Evolutionary conservation across 78 protist genomes (phyloP).

Genomic region (Goniomonas avonlea): DNA sequence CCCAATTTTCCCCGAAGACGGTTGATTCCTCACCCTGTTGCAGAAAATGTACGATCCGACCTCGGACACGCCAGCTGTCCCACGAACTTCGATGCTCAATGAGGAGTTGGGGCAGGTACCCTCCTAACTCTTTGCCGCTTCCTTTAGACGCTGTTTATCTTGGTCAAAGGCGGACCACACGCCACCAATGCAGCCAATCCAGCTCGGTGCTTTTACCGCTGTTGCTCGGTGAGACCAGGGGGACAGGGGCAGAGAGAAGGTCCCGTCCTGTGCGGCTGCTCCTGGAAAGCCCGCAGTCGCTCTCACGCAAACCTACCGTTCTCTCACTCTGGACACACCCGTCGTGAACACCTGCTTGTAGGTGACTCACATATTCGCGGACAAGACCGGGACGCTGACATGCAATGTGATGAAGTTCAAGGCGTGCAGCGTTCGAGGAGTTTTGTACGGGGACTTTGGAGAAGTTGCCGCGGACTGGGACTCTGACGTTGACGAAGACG

Average conservation of each 20-base stretch:
- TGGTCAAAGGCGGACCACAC: too few species aligned
- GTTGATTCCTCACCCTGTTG: too few species aligned
- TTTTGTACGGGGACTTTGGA: too few species aligned
- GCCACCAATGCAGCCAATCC: too few species aligned
- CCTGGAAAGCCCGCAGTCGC: neutral
- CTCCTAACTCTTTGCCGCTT: too few species aligned
- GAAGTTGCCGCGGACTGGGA: too few species aligned
- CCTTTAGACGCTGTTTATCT: too few species aligned
- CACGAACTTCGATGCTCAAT: slow-evolving; percentile 68
- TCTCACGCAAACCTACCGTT: neutral
- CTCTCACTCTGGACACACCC: neutral
- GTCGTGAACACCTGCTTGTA: neutral
- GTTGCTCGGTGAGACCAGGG: too few species aligned
- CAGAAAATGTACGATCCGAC: slow-evolving; percentile 60
- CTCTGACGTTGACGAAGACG: too few species aligned
- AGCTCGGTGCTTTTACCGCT: too few species aligned
- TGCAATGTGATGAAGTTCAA: slow-evolving; percentile 40
- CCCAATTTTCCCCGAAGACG: too few species aligned
- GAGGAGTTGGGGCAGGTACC: slow-evolving; percentile 79
- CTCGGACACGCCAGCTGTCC: slow-evolving; percentile 52
- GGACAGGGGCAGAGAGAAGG: neutral
- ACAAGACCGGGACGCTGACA: slow-evolving; percentile 63
- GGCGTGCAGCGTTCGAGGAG: too few species aligned
- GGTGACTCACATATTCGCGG: slow-evolving; percentile 50
- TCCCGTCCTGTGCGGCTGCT: neutral